Percentiles rank a stretch among this genome's conserved stretches.
Evolutionary conservation across 164 flowering plant species (phyloP).

Genomic region (Taxillus chinensis): DNA sequence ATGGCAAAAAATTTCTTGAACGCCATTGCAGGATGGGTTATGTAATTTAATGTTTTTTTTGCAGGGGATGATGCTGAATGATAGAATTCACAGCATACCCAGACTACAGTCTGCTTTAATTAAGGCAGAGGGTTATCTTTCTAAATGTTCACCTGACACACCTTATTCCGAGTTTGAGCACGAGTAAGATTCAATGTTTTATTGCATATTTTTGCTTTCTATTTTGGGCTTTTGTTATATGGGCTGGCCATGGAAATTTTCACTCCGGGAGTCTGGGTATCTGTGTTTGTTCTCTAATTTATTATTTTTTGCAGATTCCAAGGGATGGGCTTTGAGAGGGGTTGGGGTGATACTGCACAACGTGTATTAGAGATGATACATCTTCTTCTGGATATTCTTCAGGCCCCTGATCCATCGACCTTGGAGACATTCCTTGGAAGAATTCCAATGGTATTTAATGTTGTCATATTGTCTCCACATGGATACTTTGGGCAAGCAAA

Average conservation of each 20-base stretch:
- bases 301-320: conserved; percentile 48
- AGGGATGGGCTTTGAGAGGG: conserved; percentile 90
- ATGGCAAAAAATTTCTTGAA: background rate
- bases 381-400: conserved; percentile 81
- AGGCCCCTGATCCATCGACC: conserved; percentile 89
- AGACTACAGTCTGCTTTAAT: conserved; percentile 53
- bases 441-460: conserved; percentile 94
- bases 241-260: no score
- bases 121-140: conserved; percentile 77
- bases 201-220: background rate
- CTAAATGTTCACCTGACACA: conserved; percentile 53
- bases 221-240: background rate
- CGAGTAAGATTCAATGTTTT: conserved; percentile 32
- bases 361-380: conserved; percentile 67
- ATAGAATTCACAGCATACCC: conserved; percentile 56
- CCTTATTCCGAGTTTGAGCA: conserved; percentile 74
- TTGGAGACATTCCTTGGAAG: conserved; percentile 85
- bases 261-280: background rate
- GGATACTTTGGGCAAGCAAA: conserved; percentile 99
- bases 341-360: conserved; percentile 85
- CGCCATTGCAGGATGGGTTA: background rate
- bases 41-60: conserved; percentile 2
- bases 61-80: conserved; percentile 90
- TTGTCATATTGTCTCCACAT: conserved; percentile 84
- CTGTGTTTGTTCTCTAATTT: background rate